Evolutionary conservation across 768 basidiomycete species (phyloP).

Genomic region (Amylocystis lapponica): DNA sequence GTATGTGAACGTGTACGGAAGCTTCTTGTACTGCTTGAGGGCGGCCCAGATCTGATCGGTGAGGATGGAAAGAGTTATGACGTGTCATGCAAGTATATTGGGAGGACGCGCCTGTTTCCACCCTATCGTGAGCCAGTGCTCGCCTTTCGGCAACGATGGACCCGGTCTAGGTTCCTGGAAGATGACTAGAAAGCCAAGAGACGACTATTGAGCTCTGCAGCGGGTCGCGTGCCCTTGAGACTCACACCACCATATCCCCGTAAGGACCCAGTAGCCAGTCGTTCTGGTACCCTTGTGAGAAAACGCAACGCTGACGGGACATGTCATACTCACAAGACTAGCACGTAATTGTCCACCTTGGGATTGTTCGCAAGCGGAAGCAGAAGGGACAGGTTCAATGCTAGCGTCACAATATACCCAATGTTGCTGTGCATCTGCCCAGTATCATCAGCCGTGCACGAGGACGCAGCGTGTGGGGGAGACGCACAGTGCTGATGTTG

Average conservation of each 20-base stretch:
- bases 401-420: conserved; percentile 61
- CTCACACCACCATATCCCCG: conserved; percentile 88
- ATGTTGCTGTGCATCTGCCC: conserved; percentile 63
- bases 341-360: conserved; percentile 66
- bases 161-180: conserved; percentile 84
- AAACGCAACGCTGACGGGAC: background rate
- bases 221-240: conserved; percentile 4
- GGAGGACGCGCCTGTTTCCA: conserved; percentile 65
- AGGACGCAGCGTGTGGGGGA: background rate
- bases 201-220: background rate
- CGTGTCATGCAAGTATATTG: background rate
- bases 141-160: conserved; percentile 69
- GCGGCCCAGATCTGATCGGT: conserved; percentile 65
- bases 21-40: conserved; percentile 64
- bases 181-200: conserved; percentile 44
- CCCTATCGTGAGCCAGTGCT: conserved; percentile 74
- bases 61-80: no score
- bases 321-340: conserved; percentile 50
- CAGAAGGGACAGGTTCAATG: conserved; percentile 65
- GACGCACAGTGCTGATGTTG: conserved; percentile 70
- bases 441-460: background rate
- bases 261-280: conserved; percentile 71
- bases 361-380: conserved; percentile 55
- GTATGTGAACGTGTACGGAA: conserved; percentile 81
- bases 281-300: conserved; percentile 34